phyloP scores from a whole-genome alignment of 371 early-diverging fungal species.

The Mycotypha africana region DNA sequence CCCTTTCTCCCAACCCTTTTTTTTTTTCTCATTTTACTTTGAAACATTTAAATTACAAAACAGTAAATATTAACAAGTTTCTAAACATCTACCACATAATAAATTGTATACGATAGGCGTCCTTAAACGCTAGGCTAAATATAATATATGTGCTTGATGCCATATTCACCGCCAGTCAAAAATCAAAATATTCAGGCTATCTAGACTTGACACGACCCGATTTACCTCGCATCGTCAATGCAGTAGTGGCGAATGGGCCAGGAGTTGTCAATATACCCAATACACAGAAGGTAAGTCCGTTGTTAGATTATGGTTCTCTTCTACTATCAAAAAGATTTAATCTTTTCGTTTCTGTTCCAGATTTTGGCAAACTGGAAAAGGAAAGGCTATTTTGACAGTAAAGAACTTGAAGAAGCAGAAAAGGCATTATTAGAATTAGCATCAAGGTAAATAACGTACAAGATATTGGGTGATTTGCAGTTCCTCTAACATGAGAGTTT shows the following conservation, averaged over 20 bases:
- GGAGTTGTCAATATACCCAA: slow-evolving; percentile 68
- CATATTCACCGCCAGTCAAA: slow-evolving; percentile 55
- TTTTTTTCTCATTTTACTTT: too few relatives aligned
- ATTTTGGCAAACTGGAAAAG: slow-evolving; percentile 42
- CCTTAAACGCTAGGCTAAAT: slow-evolving; percentile 63
- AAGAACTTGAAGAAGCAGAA: slow-evolving; percentile 42
- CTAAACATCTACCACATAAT: slow-evolving; percentile 2
- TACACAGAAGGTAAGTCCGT: slow-evolving; percentile 53
- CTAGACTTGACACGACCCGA: slow-evolving; percentile 54
- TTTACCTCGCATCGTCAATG: slow-evolving; percentile 48
- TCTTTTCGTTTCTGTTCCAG: too few relatives aligned
- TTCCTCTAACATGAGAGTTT: too few relatives aligned
- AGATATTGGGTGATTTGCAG: too few relatives aligned
- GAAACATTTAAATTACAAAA: slow-evolving; percentile 7
- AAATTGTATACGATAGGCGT: slow-evolving; percentile 34
- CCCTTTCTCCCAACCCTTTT: too few relatives aligned
- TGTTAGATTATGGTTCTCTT: too few relatives aligned
- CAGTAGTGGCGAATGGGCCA: slow-evolving; percentile 57
- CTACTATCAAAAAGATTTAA: too few relatives aligned
- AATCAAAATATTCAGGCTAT: slow-evolving; percentile 52
- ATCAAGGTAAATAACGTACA: slow-evolving; percentile 26
- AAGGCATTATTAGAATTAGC: slow-evolving; percentile 41
- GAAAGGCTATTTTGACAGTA: slow-evolving; percentile 31
- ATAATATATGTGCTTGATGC: slow-evolving; percentile 73
- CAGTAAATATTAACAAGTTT: too few relatives aligned